These are phyloP conservation scores for barrel medic (Medicago truncatula) DNA, from an alignment of 306 rosid species.

Conservation along the genomic window MtrunA17r5.0-ANR NC_053042.1:33427001-33427500, in stretches of 20 bases:
- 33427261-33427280: slow-evolving; percentile 42
- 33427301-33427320: slow-evolving; percentile 41
- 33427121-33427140: slow-evolving; percentile 88
- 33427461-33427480: slow-evolving; percentile 82
- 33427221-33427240: slow-evolving; percentile 46
- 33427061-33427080: slow-evolving; percentile 59
- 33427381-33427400: slow-evolving; percentile 41
- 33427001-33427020: slow-evolving; percentile 35
- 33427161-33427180: slow-evolving; percentile 70
- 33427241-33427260: slow-evolving; percentile 48
- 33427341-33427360: not conserved
- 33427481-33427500: slow-evolving; percentile 63
- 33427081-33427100: slow-evolving; percentile 84
- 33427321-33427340: slow-evolving; percentile 27
- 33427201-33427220: slow-evolving; percentile 47
- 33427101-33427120: slow-evolving; percentile 94
- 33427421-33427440: slow-evolving; percentile 86
- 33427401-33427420: slow-evolving; percentile 79
- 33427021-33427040: not conserved
- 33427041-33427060: not conserved
- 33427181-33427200: slow-evolving; percentile 57
- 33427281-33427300: slow-evolving; percentile 45
- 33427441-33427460: slow-evolving; percentile 79
- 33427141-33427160: slow-evolving; percentile 68
- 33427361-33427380: slow-evolving; percentile 18